These are phyloP conservation scores for Leccinum boreale DNA, from an alignment of 768 basidiomycete species.

Conservation along the genomic window DNA sequence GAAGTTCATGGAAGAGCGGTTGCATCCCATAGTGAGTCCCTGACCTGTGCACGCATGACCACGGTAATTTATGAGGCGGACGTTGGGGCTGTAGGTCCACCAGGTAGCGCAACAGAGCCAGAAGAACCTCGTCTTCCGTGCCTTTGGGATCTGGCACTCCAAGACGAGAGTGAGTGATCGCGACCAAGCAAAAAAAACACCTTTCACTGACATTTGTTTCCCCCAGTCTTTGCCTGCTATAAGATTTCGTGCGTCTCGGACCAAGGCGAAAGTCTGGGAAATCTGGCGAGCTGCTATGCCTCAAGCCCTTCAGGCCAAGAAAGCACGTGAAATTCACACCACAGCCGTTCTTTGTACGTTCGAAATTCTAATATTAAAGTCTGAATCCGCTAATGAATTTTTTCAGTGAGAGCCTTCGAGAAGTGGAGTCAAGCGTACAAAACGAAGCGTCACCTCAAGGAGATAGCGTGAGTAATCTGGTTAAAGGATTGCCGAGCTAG, in stretches of 20 bases:
- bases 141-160: conserved; percentile 71
- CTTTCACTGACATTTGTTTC: conserved; percentile 8
- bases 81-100: conserved; percentile 28
- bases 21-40: conserved; percentile 59
- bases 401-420: conserved; percentile 49
- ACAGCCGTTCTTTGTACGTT: conserved; percentile 55
- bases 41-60: neutral
- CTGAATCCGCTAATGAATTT: conserved; percentile 7
- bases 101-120: conserved; percentile 56
- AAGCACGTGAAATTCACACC: conserved; percentile 61
- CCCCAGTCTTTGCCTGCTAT: conserved; percentile 74
- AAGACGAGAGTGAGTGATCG: conserved; percentile 58
- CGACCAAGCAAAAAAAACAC: neutral
- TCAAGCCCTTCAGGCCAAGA: conserved; percentile 58
- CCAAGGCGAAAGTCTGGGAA: conserved; percentile 60
- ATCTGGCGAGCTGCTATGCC: conserved; percentile 72
- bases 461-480: conserved; percentile 67
- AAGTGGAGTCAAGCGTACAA: conserved; percentile 69
- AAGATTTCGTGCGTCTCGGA: conserved; percentile 61
- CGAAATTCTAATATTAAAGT: conserved; percentile 1
- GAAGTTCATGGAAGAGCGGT: conserved; percentile 57
- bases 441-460: conserved; percentile 71
- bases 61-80: conserved; percentile 4
- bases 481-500: conserved; percentile 8
- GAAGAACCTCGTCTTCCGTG: conserved; percentile 58